Evolutionary conservation across 2,329 filamentous ascomycete genomes (phyloP).

Genomic region (Alternaria conjuncta): DNA sequence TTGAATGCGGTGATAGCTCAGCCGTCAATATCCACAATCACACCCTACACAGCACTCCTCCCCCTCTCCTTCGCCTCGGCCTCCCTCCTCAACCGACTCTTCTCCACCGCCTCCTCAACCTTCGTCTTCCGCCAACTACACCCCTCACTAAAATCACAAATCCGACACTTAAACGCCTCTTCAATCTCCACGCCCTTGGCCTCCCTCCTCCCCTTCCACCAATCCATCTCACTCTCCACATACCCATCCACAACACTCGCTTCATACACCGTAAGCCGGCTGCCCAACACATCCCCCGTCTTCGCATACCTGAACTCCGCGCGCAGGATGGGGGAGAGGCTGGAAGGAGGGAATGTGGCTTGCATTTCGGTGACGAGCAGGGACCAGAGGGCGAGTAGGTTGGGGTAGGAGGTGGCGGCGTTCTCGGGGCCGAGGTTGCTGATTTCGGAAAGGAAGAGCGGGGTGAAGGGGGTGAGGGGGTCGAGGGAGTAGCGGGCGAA

Average conservation of each 20-base stretch:
- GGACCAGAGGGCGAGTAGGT: conserved; percentile 64
- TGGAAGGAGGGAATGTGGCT: conserved; percentile 58
- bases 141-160: conserved; percentile 79
- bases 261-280: conserved; percentile 71
- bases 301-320: conserved; percentile 61
- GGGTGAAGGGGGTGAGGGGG: conserved; percentile 71
- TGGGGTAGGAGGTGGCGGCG: conserved; percentile 65
- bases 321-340: conserved; percentile 58
- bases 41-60: conserved; percentile 33
- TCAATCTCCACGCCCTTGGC: conserved; percentile 79
- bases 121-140: conserved; percentile 80
- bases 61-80: conserved; percentile 26
- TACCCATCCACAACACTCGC: conserved; percentile 68
- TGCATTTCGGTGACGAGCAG: conserved; percentile 68
- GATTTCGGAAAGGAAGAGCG: conserved; percentile 78
- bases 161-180: conserved; percentile 86
- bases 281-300: conserved; percentile 62
- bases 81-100: conserved; percentile 33
- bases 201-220: conserved; percentile 81
- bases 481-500: conserved; percentile 76
- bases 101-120: conserved; percentile 64
- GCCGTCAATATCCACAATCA: too few relatives aligned
- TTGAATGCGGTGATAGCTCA: too few relatives aligned
- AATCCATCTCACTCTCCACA: conserved; percentile 72
- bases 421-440: conserved; percentile 60